phyloP scores from a whole-genome alignment of 2,329 filamentous ascomycete genomes.

The Colletotrichum tanaceti region DNA sequence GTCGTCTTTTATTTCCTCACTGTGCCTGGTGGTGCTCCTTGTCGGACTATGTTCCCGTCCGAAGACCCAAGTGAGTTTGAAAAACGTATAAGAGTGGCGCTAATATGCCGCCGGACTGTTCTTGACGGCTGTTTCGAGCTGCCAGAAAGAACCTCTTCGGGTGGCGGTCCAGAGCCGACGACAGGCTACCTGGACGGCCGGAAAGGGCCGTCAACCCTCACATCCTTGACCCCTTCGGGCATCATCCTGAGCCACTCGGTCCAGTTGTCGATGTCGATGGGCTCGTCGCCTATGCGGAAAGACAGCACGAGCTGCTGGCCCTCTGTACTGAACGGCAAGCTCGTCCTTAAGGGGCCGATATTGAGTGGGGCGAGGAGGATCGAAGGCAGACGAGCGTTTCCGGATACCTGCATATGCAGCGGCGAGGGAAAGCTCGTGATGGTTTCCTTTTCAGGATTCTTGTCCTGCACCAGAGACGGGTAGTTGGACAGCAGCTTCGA shows the following conservation, averaged over 20 bases:
- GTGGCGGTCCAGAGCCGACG: not conserved
- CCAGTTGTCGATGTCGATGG: slow-evolving; percentile 65
- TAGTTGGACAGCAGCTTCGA: slow-evolving; percentile 64
- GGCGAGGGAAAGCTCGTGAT: slow-evolving; percentile 65
- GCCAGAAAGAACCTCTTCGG: not conserved
- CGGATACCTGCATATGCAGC: slow-evolving; percentile 66
- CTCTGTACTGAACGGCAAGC: slow-evolving; percentile 56
- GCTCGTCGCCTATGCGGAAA: slow-evolving; percentile 63
- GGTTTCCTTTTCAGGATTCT: slow-evolving; percentile 59
- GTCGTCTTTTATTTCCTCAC: not conserved
- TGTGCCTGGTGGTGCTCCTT: not conserved
- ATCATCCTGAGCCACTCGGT: slow-evolving; percentile 69
- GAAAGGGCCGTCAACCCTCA: slow-evolving; percentile 66
- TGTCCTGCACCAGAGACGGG: slow-evolving; percentile 63
- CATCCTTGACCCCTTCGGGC: slow-evolving; percentile 66
- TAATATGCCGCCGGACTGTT: slow-evolving; percentile 29
- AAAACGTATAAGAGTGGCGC: slow-evolving; percentile 33
- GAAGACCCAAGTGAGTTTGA: not conserved
- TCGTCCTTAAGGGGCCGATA: slow-evolving; percentile 52
- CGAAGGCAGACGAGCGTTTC: slow-evolving; percentile 65
- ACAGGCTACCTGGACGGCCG: slow-evolving; percentile 50
- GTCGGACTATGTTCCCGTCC: not conserved
- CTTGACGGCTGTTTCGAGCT: slow-evolving; percentile 49
- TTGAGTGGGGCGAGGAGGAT: slow-evolving; percentile 66
- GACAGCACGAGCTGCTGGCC: slow-evolving; percentile 62